Percentiles rank a stretch among this genome's conserved stretches.
Evolutionary conservation across 129 eudicot genomes (phyloP).

Genomic region (Escallonia rubra): DNA sequence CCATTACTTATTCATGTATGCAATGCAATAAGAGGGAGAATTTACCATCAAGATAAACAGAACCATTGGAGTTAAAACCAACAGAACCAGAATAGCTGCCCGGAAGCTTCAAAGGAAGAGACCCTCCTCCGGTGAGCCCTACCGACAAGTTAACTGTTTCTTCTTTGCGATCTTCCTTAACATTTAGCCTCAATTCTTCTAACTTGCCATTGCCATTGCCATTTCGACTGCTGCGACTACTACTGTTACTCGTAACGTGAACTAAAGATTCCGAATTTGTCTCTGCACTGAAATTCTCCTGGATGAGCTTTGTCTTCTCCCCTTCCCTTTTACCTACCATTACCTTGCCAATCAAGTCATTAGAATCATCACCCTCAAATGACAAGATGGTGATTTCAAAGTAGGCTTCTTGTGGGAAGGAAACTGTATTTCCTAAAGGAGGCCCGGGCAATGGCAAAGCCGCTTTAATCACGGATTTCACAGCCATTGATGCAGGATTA

Average conservation of each 20-base stretch:
- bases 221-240: conserved; percentile 15
- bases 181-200: conserved; percentile 30
- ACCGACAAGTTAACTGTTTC: conserved; percentile 33
- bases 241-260: conserved; percentile 31
- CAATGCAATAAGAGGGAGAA: background rate
- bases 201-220: conserved; percentile 24
- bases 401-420: conserved; percentile 92
- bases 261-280: conserved; percentile 36
- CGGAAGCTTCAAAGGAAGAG: conserved; percentile 52
- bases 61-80: conserved; percentile 85
- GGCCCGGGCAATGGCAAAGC: conserved; percentile 93
- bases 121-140: conserved; percentile 57
- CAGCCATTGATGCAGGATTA: conserved; percentile 16
- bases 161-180: conserved; percentile 35
- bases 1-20: too few relatives aligned
- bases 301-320: conserved; percentile 49
- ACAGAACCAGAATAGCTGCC: conserved; percentile 77
- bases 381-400: conserved; percentile 72
- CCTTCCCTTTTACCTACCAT: conserved; percentile 36
- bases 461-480: conserved; percentile 43
- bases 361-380: conserved; percentile 8
- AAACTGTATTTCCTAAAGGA: conserved; percentile 42
- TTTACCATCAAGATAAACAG: conserved; percentile 76
- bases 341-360: conserved; percentile 11
- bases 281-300: conserved; percentile 38